A percentile compares a stretch with the other conserved stretches of the same genome.
These are phyloP conservation scores for Hericium coralloides DNA, from an alignment of 768 basidiomycete species.

Conservation along the genomic window DNA sequence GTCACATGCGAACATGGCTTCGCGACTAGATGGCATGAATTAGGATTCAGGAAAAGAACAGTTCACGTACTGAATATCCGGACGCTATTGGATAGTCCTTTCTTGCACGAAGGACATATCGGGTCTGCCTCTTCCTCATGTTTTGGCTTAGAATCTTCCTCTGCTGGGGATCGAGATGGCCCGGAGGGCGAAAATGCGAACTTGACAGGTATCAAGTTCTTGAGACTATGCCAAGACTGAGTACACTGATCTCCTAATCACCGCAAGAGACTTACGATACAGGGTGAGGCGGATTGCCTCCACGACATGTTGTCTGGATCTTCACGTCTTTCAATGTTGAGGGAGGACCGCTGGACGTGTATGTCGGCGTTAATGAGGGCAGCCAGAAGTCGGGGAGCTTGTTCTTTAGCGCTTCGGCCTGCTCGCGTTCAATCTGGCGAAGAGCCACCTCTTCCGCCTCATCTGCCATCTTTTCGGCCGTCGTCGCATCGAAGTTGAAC, in stretches of 20 bases:
- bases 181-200: slow-evolving; percentile 50
- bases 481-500: slow-evolving; percentile 70
- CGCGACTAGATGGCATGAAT: slow-evolving; percentile 40
- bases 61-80: slow-evolving; percentile 53
- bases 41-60: neutral
- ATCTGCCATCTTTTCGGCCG: slow-evolving; percentile 59
- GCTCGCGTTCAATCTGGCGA: slow-evolving; percentile 73
- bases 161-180: slow-evolving; percentile 21
- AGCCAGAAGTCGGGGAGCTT: slow-evolving; percentile 98
- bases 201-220: slow-evolving; percentile 72
- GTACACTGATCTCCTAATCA: neutral
- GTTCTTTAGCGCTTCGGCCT: slow-evolving; percentile 72
- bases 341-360: slow-evolving; percentile 52
- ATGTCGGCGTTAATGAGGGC: slow-evolving; percentile 83
- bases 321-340: slow-evolving; percentile 72
- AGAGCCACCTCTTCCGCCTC: slow-evolving; percentile 89
- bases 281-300: slow-evolving; percentile 68
- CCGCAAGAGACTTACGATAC: slow-evolving; percentile 49
- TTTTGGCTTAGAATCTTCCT: slow-evolving; percentile 27
- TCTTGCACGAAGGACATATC: slow-evolving; percentile 87
- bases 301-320: slow-evolving; percentile 82
- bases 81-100: slow-evolving; percentile 69
- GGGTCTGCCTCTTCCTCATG: slow-evolving; percentile 50
- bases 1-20: slow-evolving; percentile 87
- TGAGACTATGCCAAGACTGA: slow-evolving; percentile 44